Conservation (phyloP, 148 eudicot species). For the Rhododendron molle region DNA sequence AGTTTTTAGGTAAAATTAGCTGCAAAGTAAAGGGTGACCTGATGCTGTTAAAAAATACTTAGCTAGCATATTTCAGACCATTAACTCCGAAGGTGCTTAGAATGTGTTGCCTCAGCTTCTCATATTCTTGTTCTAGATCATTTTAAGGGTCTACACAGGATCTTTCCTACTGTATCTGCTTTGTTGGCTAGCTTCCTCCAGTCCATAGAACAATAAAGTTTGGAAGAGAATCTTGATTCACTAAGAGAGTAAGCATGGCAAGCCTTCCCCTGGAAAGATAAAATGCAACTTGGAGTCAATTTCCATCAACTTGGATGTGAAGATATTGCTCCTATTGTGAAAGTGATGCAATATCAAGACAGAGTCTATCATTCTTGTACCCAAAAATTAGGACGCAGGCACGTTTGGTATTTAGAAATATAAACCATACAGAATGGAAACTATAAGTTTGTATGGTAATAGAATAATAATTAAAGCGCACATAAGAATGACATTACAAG, state of each 20-base stretch:
- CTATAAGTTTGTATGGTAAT: neutral
- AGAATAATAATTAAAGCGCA: neutral
- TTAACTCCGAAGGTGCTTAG: neutral
- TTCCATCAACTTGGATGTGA: constrained; percentile 1
- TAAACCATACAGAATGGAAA: neutral
- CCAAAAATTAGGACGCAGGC: neutral
- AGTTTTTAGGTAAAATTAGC: neutral
- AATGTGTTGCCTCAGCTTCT: neutral
- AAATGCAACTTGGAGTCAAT: neutral
- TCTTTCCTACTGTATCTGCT: neutral
- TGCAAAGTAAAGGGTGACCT: neutral
- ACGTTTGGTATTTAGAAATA: neutral
- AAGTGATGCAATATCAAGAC: neutral
- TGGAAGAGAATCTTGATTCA: neutral
- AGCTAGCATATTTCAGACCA: neutral
- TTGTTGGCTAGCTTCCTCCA: neutral
- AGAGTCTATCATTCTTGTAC: neutral
- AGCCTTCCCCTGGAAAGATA: neutral
- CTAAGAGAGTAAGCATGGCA: neutral
- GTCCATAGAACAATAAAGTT: neutral
- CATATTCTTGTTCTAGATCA: neutral
- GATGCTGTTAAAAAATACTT: neutral
- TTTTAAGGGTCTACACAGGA: neutral
- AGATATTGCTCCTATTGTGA: neutral
- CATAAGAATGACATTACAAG: neutral